Evolutionary conservation across 805 yeast species (phyloP), one percentile per base, ranked within the genome.

Genomic region (Candida sanyiensis): DNA sequence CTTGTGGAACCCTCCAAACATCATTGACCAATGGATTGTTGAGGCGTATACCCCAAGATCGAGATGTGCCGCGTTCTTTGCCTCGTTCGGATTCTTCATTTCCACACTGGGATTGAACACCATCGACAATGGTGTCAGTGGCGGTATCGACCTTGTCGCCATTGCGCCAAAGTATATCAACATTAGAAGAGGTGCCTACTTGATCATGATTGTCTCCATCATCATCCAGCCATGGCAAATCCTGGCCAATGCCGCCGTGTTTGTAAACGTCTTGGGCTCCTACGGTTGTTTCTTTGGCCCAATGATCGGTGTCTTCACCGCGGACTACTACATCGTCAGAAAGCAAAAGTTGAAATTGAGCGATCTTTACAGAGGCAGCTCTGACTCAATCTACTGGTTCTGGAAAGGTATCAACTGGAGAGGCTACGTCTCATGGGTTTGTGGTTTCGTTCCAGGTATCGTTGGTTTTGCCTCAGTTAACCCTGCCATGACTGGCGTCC

Each of bases 191-290:
- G 84, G 83, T 50, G 77, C 66, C 3, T 53, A 82, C 54, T 61
- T 86, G 38, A 80, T 88, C 59, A 89, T 89, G 12, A 63, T 67
- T 10, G 61, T 84, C 44, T 85, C 85, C 1, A 67, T 79, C 44
- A 74, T 77, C 39, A 80, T 83, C 47, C 80, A 86, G 50, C 95
- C 95, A 25, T 85, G 95, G 95, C 56, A 53, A 36, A 52, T 54
- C 20, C 10, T 52, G 27, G 52, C 52, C 3, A 52, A 49, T 34
- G 52, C 57, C 3, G n/a, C 41, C n/a, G 57, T 54, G 13, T 54
- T 54, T 28, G 9, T 49, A 5, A 40, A 26, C 21, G 56, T 51
- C 2, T 37, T 54, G 16, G 42, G 48, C 16, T 52, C 59, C 0
- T 54, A 54, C 31, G 59, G 59, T 28, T 54, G 71, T 39, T 47